Base-by-base conservation (phyloP, 306 rosid genomes). In the Pterocarpus macrocarpus region DNA sequence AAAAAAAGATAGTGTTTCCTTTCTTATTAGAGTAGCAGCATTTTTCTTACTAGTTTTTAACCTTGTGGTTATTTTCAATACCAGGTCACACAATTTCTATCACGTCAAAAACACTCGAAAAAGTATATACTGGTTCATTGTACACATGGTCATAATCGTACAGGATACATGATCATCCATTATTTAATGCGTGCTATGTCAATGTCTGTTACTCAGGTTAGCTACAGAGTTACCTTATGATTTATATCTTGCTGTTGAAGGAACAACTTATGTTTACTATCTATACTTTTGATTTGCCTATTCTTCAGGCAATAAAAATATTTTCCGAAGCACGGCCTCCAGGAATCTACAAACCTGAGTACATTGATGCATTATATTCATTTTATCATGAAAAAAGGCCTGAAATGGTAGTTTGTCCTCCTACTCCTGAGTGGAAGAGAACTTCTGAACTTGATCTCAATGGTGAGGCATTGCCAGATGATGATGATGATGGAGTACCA, bases 371-470 rank as follows among this genome's bases (percentile, higher is more conserved):
- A 0, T 74, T 96, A 64, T 96, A 96, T 56, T 5, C 90, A 49
- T 96, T 96, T 86, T 96, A 96, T 85, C 99, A 96, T 64, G 99
- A 96, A 85, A 92, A 79, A 82, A 93, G 75, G 82, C 98, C 98
- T 35, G 98, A 96, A 73, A 82, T 83, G 84, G 85, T 89, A 82
- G 87, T 85, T 71, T 96, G 97, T 79, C 99, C 99, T n/a, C 73
- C 94, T 43, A 96, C 97, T 81, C 99, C 99, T 0, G 99, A 96
- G 77, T 96, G 99, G 99, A 96, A 96, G 85, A 92, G 97, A 79
- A 89, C 99, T 84, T 89, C 97, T 64, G 98, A 91, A 70, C 86
- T 96, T 82, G 99, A 96, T 87, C 99, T 96, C 81, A 96, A 96
- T 78, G 99, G 99, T 36, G 99, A 96, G 84, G 99, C 98, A 34